Conservation (phyloP, 2,329 filamentous ascomycete species). For the Colletotrichum lentis region DNA sequence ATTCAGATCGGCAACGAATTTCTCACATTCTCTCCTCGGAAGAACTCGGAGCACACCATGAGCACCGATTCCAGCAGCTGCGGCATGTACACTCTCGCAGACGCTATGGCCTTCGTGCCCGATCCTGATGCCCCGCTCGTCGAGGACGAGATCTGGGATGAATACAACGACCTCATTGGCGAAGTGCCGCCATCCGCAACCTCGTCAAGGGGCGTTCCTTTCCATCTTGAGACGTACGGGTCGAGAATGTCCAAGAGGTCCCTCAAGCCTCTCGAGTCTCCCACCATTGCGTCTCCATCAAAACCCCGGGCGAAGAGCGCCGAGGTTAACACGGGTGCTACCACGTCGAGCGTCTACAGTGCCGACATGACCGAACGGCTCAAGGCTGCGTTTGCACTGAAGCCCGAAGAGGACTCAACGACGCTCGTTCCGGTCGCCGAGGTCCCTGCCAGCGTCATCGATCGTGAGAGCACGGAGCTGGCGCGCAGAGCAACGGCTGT, state of each 20-base stretch:
- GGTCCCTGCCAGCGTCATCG: slow-evolving; percentile 42
- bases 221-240: slow-evolving; percentile 62
- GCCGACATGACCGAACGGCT: slow-evolving; percentile 63
- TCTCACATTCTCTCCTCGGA: slow-evolving; percentile 75
- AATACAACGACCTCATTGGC: slow-evolving; percentile 88
- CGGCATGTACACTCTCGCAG: slow-evolving; percentile 65
- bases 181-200: slow-evolving; percentile 64
- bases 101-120: slow-evolving; percentile 73
- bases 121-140: slow-evolving; percentile 67
- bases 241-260: slow-evolving; percentile 48
- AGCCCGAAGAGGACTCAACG: slow-evolving; percentile 49
- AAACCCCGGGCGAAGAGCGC: slow-evolving; percentile 18
- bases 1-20: slow-evolving; percentile 66
- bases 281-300: slow-evolving; percentile 49
- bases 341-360: slow-evolving; percentile 62
- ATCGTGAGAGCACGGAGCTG: slow-evolving; percentile 42
- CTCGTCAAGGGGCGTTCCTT: slow-evolving; percentile 64
- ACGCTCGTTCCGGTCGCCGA: slow-evolving; percentile 56
- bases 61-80: slow-evolving; percentile 66
- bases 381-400: slow-evolving; percentile 55
- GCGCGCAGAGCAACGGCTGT: slow-evolving; percentile 36
- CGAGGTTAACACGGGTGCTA: slow-evolving; percentile 43
- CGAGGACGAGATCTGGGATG: slow-evolving; percentile 93
- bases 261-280: slow-evolving; percentile 56
- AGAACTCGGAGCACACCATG: slow-evolving; percentile 70